Conservation (phyloP, 495 filamentous ascomycete genomes). For the Aspergillus leporis region DNA sequence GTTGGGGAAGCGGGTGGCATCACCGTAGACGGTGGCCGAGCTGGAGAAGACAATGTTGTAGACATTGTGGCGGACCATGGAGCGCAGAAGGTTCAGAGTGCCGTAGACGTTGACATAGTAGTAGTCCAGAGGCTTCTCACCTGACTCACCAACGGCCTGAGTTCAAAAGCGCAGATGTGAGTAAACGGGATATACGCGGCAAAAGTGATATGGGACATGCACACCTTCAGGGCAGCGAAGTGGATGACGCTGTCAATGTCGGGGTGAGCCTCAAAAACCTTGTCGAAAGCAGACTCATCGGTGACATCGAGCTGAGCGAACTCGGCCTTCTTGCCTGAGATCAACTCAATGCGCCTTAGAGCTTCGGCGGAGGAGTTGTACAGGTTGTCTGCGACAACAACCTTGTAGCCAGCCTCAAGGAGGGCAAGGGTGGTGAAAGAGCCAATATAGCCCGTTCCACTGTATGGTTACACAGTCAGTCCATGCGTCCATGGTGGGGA, state of each 20-base stretch:
- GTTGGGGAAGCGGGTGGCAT: slow-evolving; percentile 91
- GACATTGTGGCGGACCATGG: slow-evolving; percentile 87
- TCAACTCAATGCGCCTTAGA: slow-evolving; percentile 88
- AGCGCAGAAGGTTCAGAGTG: slow-evolving; percentile 80
- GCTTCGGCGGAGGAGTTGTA: slow-evolving; percentile 93
- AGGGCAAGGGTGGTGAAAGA: slow-evolving; percentile 94
- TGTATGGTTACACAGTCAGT: slow-evolving; percentile 37
- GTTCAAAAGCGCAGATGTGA: slow-evolving; percentile 7
- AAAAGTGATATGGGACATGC: slow-evolving; percentile 20
- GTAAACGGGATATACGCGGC: background rate
- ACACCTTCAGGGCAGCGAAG: slow-evolving; percentile 95
- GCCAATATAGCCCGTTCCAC: slow-evolving; percentile 97
- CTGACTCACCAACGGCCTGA: slow-evolving; percentile 93
- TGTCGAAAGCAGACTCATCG: slow-evolving; percentile 76
- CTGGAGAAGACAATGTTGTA: slow-evolving; percentile 97
- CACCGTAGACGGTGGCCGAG: slow-evolving; percentile 95
- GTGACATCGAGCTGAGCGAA: slow-evolving; percentile 90
- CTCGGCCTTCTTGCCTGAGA: slow-evolving; percentile 82
- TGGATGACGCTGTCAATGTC: slow-evolving; percentile 97
- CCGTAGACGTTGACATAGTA: slow-evolving; percentile 96
- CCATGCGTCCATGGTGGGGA: slow-evolving; percentile 14
- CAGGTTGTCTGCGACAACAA: slow-evolving; percentile 91
- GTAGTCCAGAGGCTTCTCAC: slow-evolving; percentile 95
- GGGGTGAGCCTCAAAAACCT: slow-evolving; percentile 84
- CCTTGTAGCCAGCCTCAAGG: slow-evolving; percentile 91